Evolutionary conservation across 2,329 filamentous ascomycete species (phyloP).

Genomic region (Dactylonectria macrodidyma): DNA sequence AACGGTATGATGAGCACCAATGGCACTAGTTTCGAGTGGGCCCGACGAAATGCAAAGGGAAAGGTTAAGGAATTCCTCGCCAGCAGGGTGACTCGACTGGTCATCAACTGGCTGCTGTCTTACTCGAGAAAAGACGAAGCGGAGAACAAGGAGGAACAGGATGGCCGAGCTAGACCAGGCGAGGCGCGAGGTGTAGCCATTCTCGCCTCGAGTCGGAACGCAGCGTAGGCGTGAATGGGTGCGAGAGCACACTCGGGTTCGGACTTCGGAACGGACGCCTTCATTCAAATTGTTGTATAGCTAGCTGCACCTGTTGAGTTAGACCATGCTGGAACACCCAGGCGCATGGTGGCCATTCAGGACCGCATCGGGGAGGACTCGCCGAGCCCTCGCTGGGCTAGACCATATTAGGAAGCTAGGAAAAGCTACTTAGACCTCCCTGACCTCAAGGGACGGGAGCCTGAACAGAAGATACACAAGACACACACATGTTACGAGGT

Average conservation of each 20-base stretch:
- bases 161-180: background rate
- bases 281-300: no score
- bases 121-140: background rate
- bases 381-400: no score
- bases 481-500: no score
- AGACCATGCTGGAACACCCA: no score
- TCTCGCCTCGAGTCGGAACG: background rate
- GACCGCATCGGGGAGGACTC: no score
- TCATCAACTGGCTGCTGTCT: background rate
- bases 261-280: background rate
- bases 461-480: no score
- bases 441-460: no score
- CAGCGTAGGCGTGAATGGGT: background rate
- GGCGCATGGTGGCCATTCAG: no score
- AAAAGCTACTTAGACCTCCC: no score
- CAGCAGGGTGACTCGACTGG: background rate
- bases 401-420: no score
- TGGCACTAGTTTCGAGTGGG: background rate
- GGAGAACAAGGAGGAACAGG: background rate
- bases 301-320: no score
- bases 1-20: slow-evolving; percentile 1
- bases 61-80: slow-evolving; percentile 1
- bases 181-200: background rate
- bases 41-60: slow-evolving; percentile 1
- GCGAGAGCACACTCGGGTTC: slow-evolving; percentile 1